Evolutionary conservation across 140 eudicot genomes (phyloP).

Genomic region (Senecio squalidus): DNA sequence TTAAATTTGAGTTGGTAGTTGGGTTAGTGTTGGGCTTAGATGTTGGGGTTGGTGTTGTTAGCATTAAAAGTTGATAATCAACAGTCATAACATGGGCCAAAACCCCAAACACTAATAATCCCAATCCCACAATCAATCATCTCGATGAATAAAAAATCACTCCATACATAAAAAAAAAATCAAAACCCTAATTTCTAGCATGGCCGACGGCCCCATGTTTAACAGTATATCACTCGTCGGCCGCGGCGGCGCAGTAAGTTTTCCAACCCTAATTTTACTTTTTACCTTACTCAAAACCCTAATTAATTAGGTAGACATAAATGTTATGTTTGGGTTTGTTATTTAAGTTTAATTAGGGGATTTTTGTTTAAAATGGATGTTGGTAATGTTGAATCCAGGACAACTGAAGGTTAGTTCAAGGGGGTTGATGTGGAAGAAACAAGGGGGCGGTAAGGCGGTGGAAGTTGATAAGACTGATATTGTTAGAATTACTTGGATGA

Average conservation of each 20-base stretch:
- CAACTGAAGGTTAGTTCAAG: slow-evolving; percentile 76
- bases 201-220: slow-evolving; percentile 90
- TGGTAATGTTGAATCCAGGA: slow-evolving; percentile 73
- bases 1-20: too few relatives aligned
- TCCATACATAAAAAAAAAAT: slow-evolving; percentile 8
- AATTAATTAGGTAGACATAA: not conserved
- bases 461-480: slow-evolving; percentile 79
- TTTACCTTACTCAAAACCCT: slow-evolving; percentile 16
- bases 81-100: too few relatives aligned
- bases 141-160: too few relatives aligned
- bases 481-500: slow-evolving; percentile 74
- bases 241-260: slow-evolving; percentile 92
- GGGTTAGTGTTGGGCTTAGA: too few relatives aligned
- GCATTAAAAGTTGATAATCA: too few relatives aligned
- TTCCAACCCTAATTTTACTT: not conserved
- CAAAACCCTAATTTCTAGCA: slow-evolving; percentile 31
- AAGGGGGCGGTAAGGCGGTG: slow-evolving; percentile 96
- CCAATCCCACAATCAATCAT: too few relatives aligned
- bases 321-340: not conserved
- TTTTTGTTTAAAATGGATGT: too few relatives aligned
- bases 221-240: slow-evolving; percentile 91
- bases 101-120: too few relatives aligned
- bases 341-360: too few relatives aligned
- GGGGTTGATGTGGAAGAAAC: slow-evolving; percentile 88
- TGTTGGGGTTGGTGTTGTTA: too few relatives aligned